Evolutionary conservation across 495 filamentous ascomycete genomes (phyloP), one percentile per base, ranked within the genome.

Genomic region (Penicillium pancosmium): DNA sequence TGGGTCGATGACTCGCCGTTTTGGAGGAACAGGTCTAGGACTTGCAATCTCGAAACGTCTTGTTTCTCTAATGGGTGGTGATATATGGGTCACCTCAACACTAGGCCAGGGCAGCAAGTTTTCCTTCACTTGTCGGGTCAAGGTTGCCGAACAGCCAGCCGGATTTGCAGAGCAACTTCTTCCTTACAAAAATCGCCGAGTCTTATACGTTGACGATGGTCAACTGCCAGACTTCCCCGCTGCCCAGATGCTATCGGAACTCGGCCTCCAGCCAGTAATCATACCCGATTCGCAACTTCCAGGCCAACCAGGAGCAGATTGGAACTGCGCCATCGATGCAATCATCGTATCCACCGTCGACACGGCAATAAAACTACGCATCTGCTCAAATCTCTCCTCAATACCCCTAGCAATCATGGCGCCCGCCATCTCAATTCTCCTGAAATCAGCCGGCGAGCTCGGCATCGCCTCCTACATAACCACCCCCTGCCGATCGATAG

Each of bases 391-490:
- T 61, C 91, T 96, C 75, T 92, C 91, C 71, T 93, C 91, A 64
- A 91, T 96, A 38, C 93, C 93, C 1, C 86, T 97, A 56, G 91
- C 97, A 31, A 84, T 97, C 13, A 71, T 95, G 25, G 90, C 90
- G n/a, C 91, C 91, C 2, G 79, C 86, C 3, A 89, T 97, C 7
- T 87, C 90, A 49, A 86, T 97, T 51, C 90, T 84, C 56, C 79
- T 97, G 55, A 95, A 94, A 73, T 88, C 89, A n/a, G 91, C 93
- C 40, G 80, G 96, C 21, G 92, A 97, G 69, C 80, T 96, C 36
- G 93, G 93, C 34, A 95, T 97, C 56, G 90, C 91, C 8, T 93
- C 90, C 50, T 96, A 96, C 73, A 93, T 96, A 88, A 96, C 93
- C 23, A 93, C 90, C 5, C 93, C 93, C 54, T 97, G 93, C 73